Conservation (phyloP, 148 eudicot species). For the Amaranthus palmeri region DNA sequence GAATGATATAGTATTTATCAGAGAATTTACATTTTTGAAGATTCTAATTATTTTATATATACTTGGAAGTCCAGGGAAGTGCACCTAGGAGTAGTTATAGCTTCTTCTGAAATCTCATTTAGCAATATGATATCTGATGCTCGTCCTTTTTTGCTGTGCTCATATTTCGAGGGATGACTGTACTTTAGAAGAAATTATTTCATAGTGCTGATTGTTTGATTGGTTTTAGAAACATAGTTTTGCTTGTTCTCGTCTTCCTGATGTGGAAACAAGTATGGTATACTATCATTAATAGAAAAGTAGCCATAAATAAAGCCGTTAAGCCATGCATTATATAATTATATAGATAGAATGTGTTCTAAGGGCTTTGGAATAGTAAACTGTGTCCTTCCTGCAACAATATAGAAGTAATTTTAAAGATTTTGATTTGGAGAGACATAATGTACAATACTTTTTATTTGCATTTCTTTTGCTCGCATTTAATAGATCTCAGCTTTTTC, state of each 20-base stretch:
- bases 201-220: background rate
- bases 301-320: background rate
- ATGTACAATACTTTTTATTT: background rate
- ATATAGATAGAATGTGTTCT: background rate
- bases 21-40: background rate
- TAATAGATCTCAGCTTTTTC: conserved; percentile 13
- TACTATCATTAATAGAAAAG: background rate
- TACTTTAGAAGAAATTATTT: background rate
- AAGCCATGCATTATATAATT: background rate
- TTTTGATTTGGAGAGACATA: background rate
- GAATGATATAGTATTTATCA: background rate
- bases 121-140: background rate
- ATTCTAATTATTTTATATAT: too few species aligned
- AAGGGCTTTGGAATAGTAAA: background rate
- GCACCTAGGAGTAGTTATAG: background rate
- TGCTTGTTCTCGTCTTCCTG: background rate
- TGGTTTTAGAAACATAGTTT: background rate
- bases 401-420: background rate
- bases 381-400: background rate
- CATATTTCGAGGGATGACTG: background rate
- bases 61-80: too few species aligned
- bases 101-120: background rate
- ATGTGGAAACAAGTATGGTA: background rate
- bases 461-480: background rate
- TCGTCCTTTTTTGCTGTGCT: background rate